Evolutionary conservation across 331 rosid species (phyloP), one percentile per base, ranked within the genome.

Genomic region (Telfairia occidentalis): DNA sequence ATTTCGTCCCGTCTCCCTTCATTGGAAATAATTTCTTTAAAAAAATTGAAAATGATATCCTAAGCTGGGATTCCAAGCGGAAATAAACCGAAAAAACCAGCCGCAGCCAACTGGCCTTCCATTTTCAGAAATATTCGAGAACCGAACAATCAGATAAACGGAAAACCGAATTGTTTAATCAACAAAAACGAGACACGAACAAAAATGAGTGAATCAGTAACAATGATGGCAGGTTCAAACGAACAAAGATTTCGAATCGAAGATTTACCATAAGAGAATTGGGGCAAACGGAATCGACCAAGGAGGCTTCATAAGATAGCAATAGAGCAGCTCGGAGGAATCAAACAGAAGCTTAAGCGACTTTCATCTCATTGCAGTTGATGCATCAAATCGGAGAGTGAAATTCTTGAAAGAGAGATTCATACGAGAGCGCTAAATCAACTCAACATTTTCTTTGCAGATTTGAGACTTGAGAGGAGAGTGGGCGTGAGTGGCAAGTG

Each of bases 401-500:
- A 46, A 28, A 71, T 0, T 16, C 18, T 73, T n/a, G 49, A 32
- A 7, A 73, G 34, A n/a, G 34, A 49, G 48, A 50, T 19, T 7
- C 2, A n/a, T 45, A 26, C 40, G 45, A 72, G 9, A 50, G 60
- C 61, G 76, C 63, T 9, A 73, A 50, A 50, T 38, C 64, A 73
- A 72, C 59, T 72, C 61, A 29, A 49, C 35, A 10, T 21, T 71
- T 72, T 49, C 1, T 71, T 71, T 30, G 32, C n/a, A n/a, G n/a
- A n/a, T n/a, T n/a, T 45, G 6, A 43, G 55, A 69, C 43, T 72
- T 8, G 60, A 72, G 60, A 16, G 53, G 53, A 11, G 34, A 38
- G 76, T 18, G 76, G 63, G 76, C 59, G 76, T 72, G 61, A 72
- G 61, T 46, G 61, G 61, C 76, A 72, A 72, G 76, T 70, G 75